Conservation (phyloP, 169 alveolate genomes). For the Plasmodium vivax region DNA sequence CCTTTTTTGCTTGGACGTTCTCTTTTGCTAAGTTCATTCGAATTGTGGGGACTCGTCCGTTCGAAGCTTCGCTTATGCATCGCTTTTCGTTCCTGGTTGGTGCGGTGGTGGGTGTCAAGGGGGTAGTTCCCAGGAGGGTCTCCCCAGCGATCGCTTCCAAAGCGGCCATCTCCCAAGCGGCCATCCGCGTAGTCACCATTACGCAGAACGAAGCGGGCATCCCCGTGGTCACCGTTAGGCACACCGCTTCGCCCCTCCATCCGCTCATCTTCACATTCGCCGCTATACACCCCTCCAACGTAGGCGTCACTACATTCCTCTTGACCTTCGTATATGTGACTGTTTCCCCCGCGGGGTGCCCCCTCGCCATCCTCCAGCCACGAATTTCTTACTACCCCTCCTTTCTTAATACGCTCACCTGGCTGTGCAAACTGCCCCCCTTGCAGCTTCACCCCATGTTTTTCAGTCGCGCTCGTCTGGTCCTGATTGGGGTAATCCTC, state of each 20-base stretch:
- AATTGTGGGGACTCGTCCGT: background rate
- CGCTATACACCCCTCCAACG: background rate
- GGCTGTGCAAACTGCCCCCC: background rate
- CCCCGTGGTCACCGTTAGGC: background rate
- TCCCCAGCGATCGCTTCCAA: too few species aligned
- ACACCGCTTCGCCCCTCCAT: background rate
- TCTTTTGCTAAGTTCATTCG: background rate
- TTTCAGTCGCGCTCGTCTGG: background rate
- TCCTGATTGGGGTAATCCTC: background rate
- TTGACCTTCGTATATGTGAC: background rate
- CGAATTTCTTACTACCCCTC: background rate
- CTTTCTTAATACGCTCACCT: background rate
- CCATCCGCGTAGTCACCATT: background rate
- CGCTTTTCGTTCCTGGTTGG: background rate
- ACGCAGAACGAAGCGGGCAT: background rate
- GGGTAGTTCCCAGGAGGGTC: background rate
- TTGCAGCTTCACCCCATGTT: background rate
- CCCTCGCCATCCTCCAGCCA: background rate
- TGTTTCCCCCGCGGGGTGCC: background rate
- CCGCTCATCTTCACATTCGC: background rate
- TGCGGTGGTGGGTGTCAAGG: background rate
- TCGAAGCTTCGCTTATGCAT: background rate
- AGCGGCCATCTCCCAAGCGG: background rate
- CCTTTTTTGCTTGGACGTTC: background rate
- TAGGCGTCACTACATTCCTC: background rate